Evolutionary conservation across 352 stramenopile genomes (phyloP).

Genomic region (Phytophthora meadii): DNA sequence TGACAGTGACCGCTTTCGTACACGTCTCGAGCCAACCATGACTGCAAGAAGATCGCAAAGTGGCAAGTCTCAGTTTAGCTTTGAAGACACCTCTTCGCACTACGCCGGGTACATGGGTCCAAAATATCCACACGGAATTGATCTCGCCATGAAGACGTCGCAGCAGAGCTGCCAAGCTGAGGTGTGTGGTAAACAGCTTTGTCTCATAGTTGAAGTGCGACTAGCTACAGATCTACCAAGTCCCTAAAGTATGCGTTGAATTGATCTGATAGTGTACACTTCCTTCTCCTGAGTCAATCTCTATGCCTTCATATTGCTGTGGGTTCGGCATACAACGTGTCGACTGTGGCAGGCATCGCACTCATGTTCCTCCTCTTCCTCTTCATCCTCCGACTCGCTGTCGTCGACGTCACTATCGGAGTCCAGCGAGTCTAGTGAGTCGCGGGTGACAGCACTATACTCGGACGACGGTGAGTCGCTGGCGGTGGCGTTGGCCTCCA

Average conservation of each 20-base stretch:
- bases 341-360: conserved; percentile 45
- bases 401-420: conserved; percentile 15
- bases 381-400: conserved; percentile 30
- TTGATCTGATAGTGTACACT: conserved; percentile 12
- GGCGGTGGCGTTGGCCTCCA: conserved; percentile 24
- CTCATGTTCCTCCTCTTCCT: conserved; percentile 26
- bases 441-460: conserved; percentile 32
- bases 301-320: conserved; percentile 30
- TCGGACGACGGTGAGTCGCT: conserved; percentile 38
- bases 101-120: conserved; percentile 10
- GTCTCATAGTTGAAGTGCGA: conserved; percentile 1
- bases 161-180: neutral
- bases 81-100: conserved; percentile 2
- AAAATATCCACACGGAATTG: conserved; percentile 16
- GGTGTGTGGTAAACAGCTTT: conserved; percentile 1
- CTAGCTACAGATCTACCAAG: conserved; percentile 3
- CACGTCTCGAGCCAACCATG: conserved; percentile 28
- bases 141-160: no score
- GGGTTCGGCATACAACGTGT: conserved; percentile 37
- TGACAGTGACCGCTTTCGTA: conserved; percentile 22
- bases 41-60: conserved; percentile 5
- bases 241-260: conserved; percentile 1
- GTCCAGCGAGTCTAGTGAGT: conserved; percentile 38
- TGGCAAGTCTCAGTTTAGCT: neutral
- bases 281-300: neutral